Base-by-base conservation (phyloP, 345 rosid genomes). In the Sisymbrium irio region DNA sequence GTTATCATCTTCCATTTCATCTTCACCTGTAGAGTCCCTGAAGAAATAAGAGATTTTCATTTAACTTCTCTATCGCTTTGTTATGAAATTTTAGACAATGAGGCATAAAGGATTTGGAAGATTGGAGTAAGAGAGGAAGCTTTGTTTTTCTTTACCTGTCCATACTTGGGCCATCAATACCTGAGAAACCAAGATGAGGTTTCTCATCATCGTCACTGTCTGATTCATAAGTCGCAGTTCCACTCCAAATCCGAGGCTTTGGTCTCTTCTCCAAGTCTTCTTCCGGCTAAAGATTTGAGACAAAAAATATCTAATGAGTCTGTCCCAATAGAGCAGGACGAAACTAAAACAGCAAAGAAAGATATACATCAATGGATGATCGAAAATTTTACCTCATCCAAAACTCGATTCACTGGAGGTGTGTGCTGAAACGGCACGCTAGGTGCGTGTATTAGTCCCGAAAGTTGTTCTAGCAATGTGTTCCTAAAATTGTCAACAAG, bases 241-340 rank as follows among this genome's bases (percentile, higher is more conserved):
- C 80, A 81, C 80, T 84, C 98, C 98, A 95, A 69, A 95, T 90
- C 57, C 97, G 96, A 71, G 79, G 97, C 58, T 89, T 86, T 61
- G 82, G 72, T 62, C 82, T 79, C 14, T 30, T n/a, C 62, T 79
- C 82, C 73, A 79, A 36, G 60, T 79, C 76, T 30, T 79, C 82
- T 59, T 79, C 82, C 49, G 67, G 59, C 82, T 79, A 46, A 14
- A 35, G 19, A 54, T 50, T 59, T 12, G 9, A 61, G 44, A 46
- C 55, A 57, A 55, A 36, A 50, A 7, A 67, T 1, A 42, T 60
- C 53, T 12, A 45, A 25, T 57, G 58, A 79, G 63, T 67, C 4
- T 12, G 53, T 53, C 13, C 9, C 63, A 54, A 9, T 18, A 59
- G 46, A 17, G 67, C 36, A 62, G 3, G 15, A 53, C 5, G 37